A percentile compares a stretch with the other conserved stretches of the same genome.
phyloP scores from a whole-genome alignment of 305 asterid genomes.

The Withania somnifera region DNA sequence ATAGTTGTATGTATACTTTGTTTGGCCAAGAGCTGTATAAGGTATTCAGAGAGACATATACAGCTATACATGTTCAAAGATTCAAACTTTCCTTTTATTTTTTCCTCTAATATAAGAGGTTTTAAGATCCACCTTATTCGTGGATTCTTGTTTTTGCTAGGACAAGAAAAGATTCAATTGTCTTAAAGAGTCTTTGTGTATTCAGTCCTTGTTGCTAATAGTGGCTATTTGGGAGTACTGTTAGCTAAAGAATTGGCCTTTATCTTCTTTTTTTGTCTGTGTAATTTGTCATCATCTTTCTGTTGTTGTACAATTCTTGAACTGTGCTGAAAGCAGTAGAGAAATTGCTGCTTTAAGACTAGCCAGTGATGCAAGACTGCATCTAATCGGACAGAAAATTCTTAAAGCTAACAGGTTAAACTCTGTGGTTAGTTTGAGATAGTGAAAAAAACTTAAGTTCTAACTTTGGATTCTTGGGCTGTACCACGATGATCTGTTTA shows the following conservation, averaged over 20 bases:
- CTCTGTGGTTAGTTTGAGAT: background rate
- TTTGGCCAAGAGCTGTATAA: background rate
- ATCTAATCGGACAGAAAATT: background rate
- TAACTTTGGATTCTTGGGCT: slow-evolving; percentile 11
- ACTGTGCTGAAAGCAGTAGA: no score
- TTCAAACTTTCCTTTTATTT: background rate
- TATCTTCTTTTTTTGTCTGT: background rate
- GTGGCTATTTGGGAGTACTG: background rate
- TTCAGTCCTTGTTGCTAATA: background rate
- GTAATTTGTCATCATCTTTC: background rate
- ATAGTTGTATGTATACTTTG: background rate
- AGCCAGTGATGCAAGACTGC: background rate
- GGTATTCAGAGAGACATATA: background rate
- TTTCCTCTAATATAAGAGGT: background rate
- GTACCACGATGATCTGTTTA: slow-evolving; percentile 16
- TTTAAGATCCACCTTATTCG: background rate
- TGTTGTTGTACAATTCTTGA: background rate
- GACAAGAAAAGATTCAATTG: background rate
- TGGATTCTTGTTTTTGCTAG: background rate
- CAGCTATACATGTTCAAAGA: background rate
- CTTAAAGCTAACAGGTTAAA: no score
- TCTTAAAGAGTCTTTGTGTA: background rate
- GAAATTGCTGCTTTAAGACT: background rate
- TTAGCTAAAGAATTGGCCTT: slow-evolving; percentile 1
- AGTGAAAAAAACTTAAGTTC: background rate